phyloP scores from a whole-genome alignment of 1,284 basidiomycete species.

The Leccinum subspadiceum region DNA sequence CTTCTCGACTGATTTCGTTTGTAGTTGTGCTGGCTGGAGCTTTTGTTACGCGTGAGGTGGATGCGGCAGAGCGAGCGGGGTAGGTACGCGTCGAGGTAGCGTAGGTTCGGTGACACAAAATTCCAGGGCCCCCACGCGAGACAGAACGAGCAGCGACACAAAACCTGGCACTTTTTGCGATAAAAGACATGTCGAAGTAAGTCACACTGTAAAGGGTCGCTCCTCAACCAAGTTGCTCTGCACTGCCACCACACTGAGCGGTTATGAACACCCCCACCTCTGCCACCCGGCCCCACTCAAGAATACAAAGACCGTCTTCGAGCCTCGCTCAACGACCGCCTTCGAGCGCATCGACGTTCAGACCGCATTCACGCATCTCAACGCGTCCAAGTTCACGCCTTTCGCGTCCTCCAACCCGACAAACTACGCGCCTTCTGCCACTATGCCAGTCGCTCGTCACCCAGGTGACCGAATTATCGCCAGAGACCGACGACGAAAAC shows the following conservation, averaged over 20 bases:
- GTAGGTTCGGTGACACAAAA: slow-evolving; percentile 16
- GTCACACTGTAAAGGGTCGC: no score
- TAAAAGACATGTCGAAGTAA: slow-evolving; percentile 17
- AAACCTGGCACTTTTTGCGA: slow-evolving; percentile 12
- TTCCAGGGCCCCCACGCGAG: not conserved
- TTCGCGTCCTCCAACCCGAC: slow-evolving; percentile 42
- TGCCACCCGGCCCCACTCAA: slow-evolving; percentile 20
- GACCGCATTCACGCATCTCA: slow-evolving; percentile 54
- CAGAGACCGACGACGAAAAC: slow-evolving; percentile 41
- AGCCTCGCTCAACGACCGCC: slow-evolving; percentile 35
- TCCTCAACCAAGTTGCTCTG: slow-evolving; percentile 6
- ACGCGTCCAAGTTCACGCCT: slow-evolving; percentile 49
- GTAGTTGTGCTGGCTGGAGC: slow-evolving; percentile 31
- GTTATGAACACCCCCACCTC: slow-evolving; percentile 26
- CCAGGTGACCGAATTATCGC: slow-evolving; percentile 43
- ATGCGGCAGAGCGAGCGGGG: slow-evolving; percentile 18
- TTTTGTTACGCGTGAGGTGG: slow-evolving; percentile 18
- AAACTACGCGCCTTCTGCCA: slow-evolving; percentile 51
- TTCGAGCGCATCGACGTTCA: slow-evolving; percentile 39
- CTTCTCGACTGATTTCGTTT: slow-evolving; percentile 16
- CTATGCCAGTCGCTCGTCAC: slow-evolving; percentile 55
- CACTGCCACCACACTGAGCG: slow-evolving; percentile 16
- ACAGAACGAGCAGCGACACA: slow-evolving; percentile 10
- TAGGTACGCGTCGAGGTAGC: slow-evolving; percentile 24
- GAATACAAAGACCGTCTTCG: slow-evolving; percentile 32